phyloP scores from a whole-genome alignment of 2,329 filamentous ascomycete species.

The Pleoardoris graminearum region DNA sequence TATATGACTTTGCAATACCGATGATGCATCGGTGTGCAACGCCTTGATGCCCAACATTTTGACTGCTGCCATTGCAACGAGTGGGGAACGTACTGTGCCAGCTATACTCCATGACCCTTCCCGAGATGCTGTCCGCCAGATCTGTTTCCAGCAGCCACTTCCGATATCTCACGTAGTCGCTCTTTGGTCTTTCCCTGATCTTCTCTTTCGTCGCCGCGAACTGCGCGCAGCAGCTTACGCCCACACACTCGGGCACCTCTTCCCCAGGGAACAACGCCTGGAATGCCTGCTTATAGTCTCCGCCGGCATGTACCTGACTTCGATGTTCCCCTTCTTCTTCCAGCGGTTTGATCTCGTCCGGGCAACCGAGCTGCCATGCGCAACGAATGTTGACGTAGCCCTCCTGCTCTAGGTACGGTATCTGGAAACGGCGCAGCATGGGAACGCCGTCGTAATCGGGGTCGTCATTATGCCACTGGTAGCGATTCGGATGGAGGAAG shows the following conservation, averaged over 20 bases:
- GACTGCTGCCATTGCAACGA: not conserved
- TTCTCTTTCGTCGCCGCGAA: slow-evolving; percentile 56
- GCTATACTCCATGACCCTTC: slow-evolving; percentile 61
- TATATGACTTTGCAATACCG: not conserved
- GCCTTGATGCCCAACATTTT: not conserved
- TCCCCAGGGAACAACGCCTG: slow-evolving; percentile 52
- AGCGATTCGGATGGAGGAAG: slow-evolving; percentile 49
- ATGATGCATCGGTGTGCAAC: slow-evolving; percentile 1
- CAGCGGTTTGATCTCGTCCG: slow-evolving; percentile 54
- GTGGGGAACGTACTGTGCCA: slow-evolving; percentile 58
- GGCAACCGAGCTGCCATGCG: slow-evolving; percentile 57
- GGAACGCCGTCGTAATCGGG: slow-evolving; percentile 56
- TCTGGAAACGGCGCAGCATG: slow-evolving; percentile 54
- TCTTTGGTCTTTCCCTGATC: slow-evolving; percentile 50
- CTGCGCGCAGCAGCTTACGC: slow-evolving; percentile 59
- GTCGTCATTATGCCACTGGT: slow-evolving; percentile 57
- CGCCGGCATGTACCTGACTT: slow-evolving; percentile 52
- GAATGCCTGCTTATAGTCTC: slow-evolving; percentile 55
- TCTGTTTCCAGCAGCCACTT: slow-evolving; percentile 55
- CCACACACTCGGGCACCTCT: slow-evolving; percentile 50
- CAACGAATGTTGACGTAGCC: slow-evolving; percentile 61
- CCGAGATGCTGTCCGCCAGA: slow-evolving; percentile 54
- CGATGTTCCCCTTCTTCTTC: slow-evolving; percentile 47
- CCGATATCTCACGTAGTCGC: slow-evolving; percentile 54
- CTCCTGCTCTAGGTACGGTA: slow-evolving; percentile 53